Base-by-base conservation (phyloP, 106 monocot species). In the Phalaenopsis equestris region DNA sequence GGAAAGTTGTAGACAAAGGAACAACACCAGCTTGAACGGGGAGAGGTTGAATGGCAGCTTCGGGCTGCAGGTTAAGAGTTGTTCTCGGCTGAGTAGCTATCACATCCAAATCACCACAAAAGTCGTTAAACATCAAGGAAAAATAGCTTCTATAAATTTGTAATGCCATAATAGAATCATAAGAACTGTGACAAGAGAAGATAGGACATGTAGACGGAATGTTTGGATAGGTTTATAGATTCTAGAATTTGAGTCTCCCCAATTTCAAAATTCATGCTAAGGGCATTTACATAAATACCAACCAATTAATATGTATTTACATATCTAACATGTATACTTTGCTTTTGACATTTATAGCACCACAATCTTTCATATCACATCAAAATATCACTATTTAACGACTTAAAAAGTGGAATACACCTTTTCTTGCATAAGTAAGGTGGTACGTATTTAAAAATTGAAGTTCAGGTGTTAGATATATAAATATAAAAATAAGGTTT, bases 51-150 rank as follows among this genome's bases (percentile, higher is more conserved):
- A 57, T 80, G 19, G 24, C 79, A 81, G 64, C 77, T 41, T 12
- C 85, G 75, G 73, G 65, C 78, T 65, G 87, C 88, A 18, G 79
- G 9, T 52, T 84, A 82, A 8, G 84, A 79, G 90, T 83, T 45
- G 86, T 24, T 42, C 79, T 90, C 67, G 82, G 68, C 37, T 84
- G 83, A 52, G 64, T 67, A 74, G 61, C 87, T 87, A 80, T 55
- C 52, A 39, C n/a, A 82, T 67, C 52, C 12, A 81, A 58, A 57
- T 48, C 36, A 80, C 42, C 42, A 73, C 16, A 58, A 58, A 16
- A 58, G 0, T 2, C 19, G 57, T 58, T 58, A 58, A 58, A 48
- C 48, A 48, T 48, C 48, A 48, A 48, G 48, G 48, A 48, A 48
- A 48, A 48, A 48, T 6, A 48, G 37, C 19, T 41, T 41, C 11